phyloP scores from a whole-genome alignment of 2,329 filamentous ascomycete species.

The Pyrenochaeta sp. region DNA sequence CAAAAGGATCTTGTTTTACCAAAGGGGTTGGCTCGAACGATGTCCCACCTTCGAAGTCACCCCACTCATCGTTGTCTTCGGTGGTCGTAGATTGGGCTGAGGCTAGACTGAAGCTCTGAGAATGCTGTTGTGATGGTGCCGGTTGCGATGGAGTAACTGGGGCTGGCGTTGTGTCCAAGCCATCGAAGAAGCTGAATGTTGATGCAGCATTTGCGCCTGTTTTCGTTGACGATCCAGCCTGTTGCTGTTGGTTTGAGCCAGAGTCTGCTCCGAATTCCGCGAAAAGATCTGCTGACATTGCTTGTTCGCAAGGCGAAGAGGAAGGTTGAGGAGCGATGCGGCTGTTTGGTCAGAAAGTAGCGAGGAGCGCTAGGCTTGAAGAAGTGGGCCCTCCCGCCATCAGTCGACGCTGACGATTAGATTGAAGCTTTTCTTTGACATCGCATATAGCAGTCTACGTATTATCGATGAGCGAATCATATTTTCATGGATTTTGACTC shows the following conservation, averaged over 20 bases:
- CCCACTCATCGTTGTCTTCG: constrained; percentile 51
- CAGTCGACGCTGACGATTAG: neutral
- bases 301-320: constrained; percentile 3
- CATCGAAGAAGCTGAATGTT: constrained; percentile 48
- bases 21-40: constrained; percentile 20
- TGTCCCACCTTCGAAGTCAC: constrained; percentile 50
- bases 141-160: constrained; percentile 23
- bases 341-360: constrained; percentile 20
- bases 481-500: neutral
- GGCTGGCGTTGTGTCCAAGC: constrained; percentile 30
- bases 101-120: neutral
- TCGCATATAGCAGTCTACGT: neutral
- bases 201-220: constrained; percentile 18
- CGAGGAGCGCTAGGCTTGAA: constrained; percentile 27
- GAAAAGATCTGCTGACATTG: constrained; percentile 49
- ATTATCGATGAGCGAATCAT: neutral
- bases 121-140: constrained; percentile 15
- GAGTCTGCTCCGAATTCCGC: constrained; percentile 41
- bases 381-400: constrained; percentile 9
- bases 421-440: neutral
- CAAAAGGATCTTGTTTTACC: constrained; percentile 29
- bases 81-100: constrained; percentile 2
- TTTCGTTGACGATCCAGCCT: constrained; percentile 6
- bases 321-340: constrained; percentile 17
- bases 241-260: constrained; percentile 21